A percentile compares a stretch with the other conserved stretches of the same genome.
Conservation (phyloP, 2,329 filamentous ascomycete species). For the Pleomassaria siparia region DNA sequence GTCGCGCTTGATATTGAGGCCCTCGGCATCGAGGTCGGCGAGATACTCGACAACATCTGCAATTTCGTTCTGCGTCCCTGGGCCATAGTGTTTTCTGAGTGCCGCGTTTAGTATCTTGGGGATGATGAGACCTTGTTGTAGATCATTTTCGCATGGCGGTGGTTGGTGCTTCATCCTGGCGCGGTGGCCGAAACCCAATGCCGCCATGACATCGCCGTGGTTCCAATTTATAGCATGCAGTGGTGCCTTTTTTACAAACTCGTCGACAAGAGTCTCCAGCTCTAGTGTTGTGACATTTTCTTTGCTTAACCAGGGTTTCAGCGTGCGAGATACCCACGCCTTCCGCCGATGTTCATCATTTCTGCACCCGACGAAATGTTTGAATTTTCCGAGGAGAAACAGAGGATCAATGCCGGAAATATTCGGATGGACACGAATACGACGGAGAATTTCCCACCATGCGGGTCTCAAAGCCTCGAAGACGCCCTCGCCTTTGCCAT, state of each 20-base stretch:
- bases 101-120: neutral
- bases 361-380: too few species aligned
- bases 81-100: neutral
- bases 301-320: conserved; percentile 13
- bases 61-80: neutral
- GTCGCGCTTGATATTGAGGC: neutral
- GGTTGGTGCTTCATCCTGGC: conserved; percentile 10
- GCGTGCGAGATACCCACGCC: too few species aligned
- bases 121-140: neutral
- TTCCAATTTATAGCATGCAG: conserved; percentile 25
- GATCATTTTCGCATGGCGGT: neutral
- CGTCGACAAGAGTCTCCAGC: conserved; percentile 18
- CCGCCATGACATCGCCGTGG: conserved; percentile 21
- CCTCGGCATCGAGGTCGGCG: neutral
- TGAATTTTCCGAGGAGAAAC: conserved; percentile 24
- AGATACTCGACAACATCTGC: neutral
- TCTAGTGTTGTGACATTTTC: conserved; percentile 17
- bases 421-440: conserved; percentile 24
- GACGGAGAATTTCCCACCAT: conserved; percentile 13
- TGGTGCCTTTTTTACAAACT: conserved; percentile 20
- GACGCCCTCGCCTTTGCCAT: conserved; percentile 3
- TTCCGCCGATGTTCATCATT: too few species aligned
- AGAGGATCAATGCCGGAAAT: conserved; percentile 24
- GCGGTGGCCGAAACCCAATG: conserved; percentile 21
- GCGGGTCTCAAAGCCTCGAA: conserved; percentile 1